Evolutionary conservation across 2,329 filamentous ascomycete species (phyloP), one percentile per base, ranked within the genome.

Genomic region (Curvularia sp.): DNA sequence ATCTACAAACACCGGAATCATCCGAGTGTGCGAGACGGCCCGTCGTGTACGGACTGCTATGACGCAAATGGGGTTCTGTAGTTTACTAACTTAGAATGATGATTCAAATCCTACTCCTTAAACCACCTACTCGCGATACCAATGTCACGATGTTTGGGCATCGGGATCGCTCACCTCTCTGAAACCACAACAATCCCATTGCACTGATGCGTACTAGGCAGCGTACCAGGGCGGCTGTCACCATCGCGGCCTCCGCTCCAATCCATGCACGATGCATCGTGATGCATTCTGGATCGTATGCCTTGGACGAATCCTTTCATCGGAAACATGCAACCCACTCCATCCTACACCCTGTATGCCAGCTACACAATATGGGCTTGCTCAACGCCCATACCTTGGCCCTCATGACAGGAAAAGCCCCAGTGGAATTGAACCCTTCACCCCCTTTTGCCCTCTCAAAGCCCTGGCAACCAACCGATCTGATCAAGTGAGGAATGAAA

Each of bases 351-450:
- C 32, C 9, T 27, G 23, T 38, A 19, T 18, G 21, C 32, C 23
- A 19, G 32, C 32, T 34, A 13, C 32, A 27, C 15, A 39, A 39
- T 10, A 13, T 19, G 47, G 32, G 8, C 28, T 23, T 19, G 19
- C 28, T 19, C 45, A 15, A 39, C 34, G 34, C 47, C 12, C 12
- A 39, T 18, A 21, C 34, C 34, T 18, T 49, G 2, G 23, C 8
- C 21, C 21, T 18, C 34, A 8, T 23, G 21, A 5, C 18, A 49
- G 23, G 34, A 7, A 30, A 47, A 32, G n/a, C 28, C 43, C n/a
- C n/a, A n/a, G n/a, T n/a, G n/a, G n/a, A n/a, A n/a, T 36, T 28
- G 34, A 39, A 28, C 34, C 47, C 34, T 39, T 39, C 32, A 49
- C 47, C 34, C 47, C 34, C 47, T 49, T 38, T 39, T 28, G 8